Conservation (phyloP, 306 rosid genomes). For the Canavalia gladiata region DNA sequence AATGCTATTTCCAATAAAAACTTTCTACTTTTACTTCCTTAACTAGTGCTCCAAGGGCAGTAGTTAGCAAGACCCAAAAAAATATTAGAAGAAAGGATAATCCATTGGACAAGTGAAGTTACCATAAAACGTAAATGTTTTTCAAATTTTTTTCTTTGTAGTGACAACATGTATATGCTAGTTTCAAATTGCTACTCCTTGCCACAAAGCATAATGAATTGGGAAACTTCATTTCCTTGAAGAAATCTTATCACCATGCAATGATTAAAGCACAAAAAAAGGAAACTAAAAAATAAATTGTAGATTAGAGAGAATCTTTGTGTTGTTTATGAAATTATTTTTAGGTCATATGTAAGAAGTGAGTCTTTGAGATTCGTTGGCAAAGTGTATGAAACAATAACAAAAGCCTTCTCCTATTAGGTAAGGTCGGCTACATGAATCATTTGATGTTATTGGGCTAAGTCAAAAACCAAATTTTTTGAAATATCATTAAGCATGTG, state of each 20-base stretch:
- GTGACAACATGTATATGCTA: neutral
- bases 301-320: constrained; percentile 16
- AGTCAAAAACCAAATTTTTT: too few species aligned
- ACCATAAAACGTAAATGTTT: neutral
- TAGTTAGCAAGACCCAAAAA: too few species aligned
- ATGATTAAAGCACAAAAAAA: constrained; percentile 2
- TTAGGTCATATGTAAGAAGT: neutral
- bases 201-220: constrained; percentile 3
- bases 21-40: too few species aligned
- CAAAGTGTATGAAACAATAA: neutral
- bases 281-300: constrained; percentile 11
- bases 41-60: too few species aligned
- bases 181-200: constrained; percentile 33
- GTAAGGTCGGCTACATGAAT: too few species aligned
- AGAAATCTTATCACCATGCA: constrained; percentile 18
- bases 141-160: neutral
- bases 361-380: constrained; percentile 7
- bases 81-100: constrained; percentile 21
- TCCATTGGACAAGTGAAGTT: neutral
- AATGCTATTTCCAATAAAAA: too few species aligned
- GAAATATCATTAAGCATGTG: too few species aligned
- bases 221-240: neutral
- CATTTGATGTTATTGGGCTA: too few species aligned
- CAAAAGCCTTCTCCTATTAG: too few species aligned
- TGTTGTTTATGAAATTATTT: constrained; percentile 9